These are phyloP conservation scores for Wickerhamomyces mucosus DNA, from an alignment of 805 yeast genomes.

Conservation along the genomic window DNA sequence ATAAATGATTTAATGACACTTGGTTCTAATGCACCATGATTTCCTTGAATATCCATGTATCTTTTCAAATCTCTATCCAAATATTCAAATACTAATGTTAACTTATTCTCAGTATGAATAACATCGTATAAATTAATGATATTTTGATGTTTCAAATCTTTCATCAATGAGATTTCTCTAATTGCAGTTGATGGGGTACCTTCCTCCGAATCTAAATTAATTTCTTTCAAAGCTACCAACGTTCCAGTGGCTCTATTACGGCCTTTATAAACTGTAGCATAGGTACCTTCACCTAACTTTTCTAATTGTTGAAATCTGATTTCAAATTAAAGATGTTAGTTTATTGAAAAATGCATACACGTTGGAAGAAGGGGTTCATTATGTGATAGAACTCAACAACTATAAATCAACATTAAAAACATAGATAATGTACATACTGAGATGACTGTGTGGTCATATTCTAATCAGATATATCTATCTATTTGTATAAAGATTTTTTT, in stretches of 20 bases:
- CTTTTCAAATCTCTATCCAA: conserved; percentile 90
- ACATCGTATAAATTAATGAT: conserved; percentile 91
- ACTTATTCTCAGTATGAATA: conserved; percentile 91
- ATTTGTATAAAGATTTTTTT: too few relatives aligned
- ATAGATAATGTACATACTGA: too few relatives aligned
- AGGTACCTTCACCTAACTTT: conserved; percentile 90
- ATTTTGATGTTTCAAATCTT: conserved; percentile 88
- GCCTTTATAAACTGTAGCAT: conserved; percentile 97
- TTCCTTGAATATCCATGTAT: conserved; percentile 85
- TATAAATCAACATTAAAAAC: too few relatives aligned
- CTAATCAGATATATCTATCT: too few relatives aligned
- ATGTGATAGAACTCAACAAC: too few relatives aligned
- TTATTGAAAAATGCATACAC: too few relatives aligned
- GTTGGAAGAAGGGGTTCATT: too few relatives aligned
- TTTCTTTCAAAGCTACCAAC: conserved; percentile 90
- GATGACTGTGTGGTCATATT: too few relatives aligned
- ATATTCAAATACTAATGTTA: conserved; percentile 87
- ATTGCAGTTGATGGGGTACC: conserved; percentile 99
- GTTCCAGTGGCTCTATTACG: conserved; percentile 80
- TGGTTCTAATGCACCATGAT: conserved; percentile 84
- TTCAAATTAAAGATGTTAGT: too few relatives aligned
- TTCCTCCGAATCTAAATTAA: conserved; percentile 86
- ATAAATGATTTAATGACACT: conserved; percentile 80
- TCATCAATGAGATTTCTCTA: conserved; percentile 90
- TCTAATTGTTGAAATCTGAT: conserved; percentile 41